These are phyloP conservation scores for Backusella mclennaniae DNA, from an alignment of 192 early-diverging fungal genomes.

Conservation along the genomic window DNA sequence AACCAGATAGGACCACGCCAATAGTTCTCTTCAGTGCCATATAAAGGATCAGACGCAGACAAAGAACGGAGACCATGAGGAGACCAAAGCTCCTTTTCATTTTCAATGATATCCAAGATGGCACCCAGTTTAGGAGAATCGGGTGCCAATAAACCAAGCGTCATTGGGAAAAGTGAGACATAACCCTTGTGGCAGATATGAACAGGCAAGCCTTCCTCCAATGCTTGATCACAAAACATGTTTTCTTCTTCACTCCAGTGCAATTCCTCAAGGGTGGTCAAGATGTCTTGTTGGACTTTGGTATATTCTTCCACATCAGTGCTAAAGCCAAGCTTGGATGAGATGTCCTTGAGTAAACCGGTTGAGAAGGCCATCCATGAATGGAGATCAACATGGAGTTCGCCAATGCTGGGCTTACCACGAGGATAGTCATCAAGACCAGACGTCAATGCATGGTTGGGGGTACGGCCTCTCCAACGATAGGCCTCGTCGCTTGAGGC, in stretches of 20 bases:
- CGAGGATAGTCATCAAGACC: constrained; percentile 96
- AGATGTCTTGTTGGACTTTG: constrained; percentile 51
- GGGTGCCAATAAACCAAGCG: constrained; percentile 68
- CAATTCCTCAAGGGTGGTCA: constrained; percentile 56
- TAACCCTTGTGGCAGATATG: constrained; percentile 73
- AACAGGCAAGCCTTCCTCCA: constrained; percentile 44
- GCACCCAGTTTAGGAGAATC: constrained; percentile 69
- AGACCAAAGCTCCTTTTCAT: constrained; percentile 82
- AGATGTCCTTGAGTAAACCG: constrained; percentile 56
- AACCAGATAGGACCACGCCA: constrained; percentile 96
- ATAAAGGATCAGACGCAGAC: constrained; percentile 59
- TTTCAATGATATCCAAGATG: constrained; percentile 74
- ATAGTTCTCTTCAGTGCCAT: constrained; percentile 86
- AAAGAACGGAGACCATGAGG: constrained; percentile 69
- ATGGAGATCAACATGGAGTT: constrained; percentile 77
- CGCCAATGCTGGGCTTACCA: constrained; percentile 65
- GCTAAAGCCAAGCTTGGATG: constrained; percentile 46
- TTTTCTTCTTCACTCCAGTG: constrained; percentile 69
- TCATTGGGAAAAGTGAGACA: constrained; percentile 80
- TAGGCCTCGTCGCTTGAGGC: constrained; percentile 63
- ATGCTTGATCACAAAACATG: constrained; percentile 63
- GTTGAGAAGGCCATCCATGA: constrained; percentile 74
- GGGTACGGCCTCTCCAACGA: constrained; percentile 87
- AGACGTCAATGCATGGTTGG: constrained; percentile 82
- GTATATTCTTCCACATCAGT: constrained; percentile 59